Evolutionary conservation across 441 rosid species (phyloP).

Genomic region (Daphne laureola): DNA sequence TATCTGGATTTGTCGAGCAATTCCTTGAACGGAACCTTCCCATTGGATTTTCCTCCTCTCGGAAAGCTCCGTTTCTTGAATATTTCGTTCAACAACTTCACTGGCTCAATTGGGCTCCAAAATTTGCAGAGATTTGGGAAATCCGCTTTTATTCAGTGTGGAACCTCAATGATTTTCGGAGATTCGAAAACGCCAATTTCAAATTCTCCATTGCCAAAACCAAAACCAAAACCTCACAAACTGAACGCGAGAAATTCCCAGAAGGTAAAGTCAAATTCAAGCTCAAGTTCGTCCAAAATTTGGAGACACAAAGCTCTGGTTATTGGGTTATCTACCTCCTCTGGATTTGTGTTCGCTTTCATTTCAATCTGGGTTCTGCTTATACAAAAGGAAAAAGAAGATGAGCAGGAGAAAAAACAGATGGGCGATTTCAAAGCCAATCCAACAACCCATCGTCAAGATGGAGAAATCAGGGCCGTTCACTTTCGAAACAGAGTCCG

Average conservation of each 20-base stretch:
- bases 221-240: slow-evolving; percentile 8
- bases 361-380: slow-evolving; percentile 17
- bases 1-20: slow-evolving; percentile 69
- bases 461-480: slow-evolving; percentile 85
- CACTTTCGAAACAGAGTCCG: slow-evolving; percentile 76
- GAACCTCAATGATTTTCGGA: slow-evolving; percentile 28
- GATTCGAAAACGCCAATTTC: slow-evolving; percentile 26
- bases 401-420: slow-evolving; percentile 38
- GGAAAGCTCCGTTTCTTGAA: slow-evolving; percentile 43
- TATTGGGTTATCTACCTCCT: slow-evolving; percentile 32
- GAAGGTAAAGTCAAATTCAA: slow-evolving; percentile 20
- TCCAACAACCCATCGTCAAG: slow-evolving; percentile 53
- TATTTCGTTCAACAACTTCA: slow-evolving; percentile 58
- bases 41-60: slow-evolving; percentile 64
- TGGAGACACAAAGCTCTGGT: slow-evolving; percentile 19
- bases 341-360: slow-evolving; percentile 34
- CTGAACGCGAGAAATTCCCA: slow-evolving; percentile 12
- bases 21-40: slow-evolving; percentile 58
- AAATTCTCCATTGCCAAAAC: slow-evolving; percentile 9
- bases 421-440: slow-evolving; percentile 85
- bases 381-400: slow-evolving; percentile 26
- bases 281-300: no score
- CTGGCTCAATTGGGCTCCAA: slow-evolving; percentile 35
- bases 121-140: slow-evolving; percentile 45
- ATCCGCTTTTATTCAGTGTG: slow-evolving; percentile 55